Evolutionary conservation across 129 eudicot genomes (phyloP), one percentile per base, ranked within the genome.

Genomic region (Flaveria sonorensis): DNA sequence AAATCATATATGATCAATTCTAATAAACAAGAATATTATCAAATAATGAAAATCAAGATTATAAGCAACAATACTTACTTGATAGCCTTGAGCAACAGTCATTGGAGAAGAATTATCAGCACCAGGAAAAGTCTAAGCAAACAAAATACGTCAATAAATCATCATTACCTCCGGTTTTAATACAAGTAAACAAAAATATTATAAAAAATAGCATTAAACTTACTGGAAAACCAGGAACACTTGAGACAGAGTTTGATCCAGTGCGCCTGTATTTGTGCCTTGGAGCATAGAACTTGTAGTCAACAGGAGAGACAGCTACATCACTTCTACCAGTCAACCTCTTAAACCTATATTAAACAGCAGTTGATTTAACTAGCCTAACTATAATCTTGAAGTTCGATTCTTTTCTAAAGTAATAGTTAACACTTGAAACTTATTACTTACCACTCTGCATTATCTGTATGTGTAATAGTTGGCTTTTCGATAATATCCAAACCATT

Each of bases 391-490:
- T 46, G 21, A 36, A n/a, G 48, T 72, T n/a, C 64, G 32, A 71
- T 6, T 16, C 47, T 42, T 26, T 6, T 69, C 13, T 40, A 14
- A 64, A 64, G 64, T 20, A 28, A 68, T 70, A 48, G 45, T 42
- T n/a, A 56, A 68, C 68, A 71, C 23, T 71, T 67, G 16, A 70
- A 61, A 61, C 83, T 66, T 88, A 94, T 97, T 97, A 95, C 71
- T 95, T 88, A 94, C 99, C 99, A 95, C 71, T 95, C 97, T 71
- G 92, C 93, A 80, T 95, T 90, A 64, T 85, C 89, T 61, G 82
- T 66, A 70, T 64, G 80, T 71, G 93, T 72, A 66, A 70, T 74
- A 16, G 84, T 71, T 68, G 99, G 99, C 77, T 89, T 95, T 50
- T 95, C 99, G 62, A 86, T 71, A 42, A 95, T 91, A 47, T 81